Conservation (phyloP, 768 basidiomycete species). For the Suillus paluster region DNA sequence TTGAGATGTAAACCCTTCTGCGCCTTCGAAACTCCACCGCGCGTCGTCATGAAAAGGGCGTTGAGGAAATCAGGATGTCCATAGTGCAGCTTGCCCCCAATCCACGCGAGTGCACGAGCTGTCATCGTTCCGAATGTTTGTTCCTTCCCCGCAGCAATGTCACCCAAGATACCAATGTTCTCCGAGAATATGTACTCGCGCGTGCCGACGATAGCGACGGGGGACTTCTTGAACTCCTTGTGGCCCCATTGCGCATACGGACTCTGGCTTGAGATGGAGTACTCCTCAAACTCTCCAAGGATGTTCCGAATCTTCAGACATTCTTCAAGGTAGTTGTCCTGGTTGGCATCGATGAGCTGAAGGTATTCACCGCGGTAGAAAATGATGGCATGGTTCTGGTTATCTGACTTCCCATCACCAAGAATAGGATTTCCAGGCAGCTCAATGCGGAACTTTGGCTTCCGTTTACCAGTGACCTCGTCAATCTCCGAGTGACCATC, state of each 20-base stretch:
- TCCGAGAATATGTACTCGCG: constrained; percentile 99
- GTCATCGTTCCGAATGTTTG: constrained; percentile 99
- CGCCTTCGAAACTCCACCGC: constrained; percentile 98
- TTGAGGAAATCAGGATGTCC: constrained; percentile 99
- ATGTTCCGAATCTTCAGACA: constrained; percentile 99
- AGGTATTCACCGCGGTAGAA: constrained; percentile 99
- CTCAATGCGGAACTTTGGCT: constrained; percentile 97
- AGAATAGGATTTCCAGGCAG: constrained; percentile 98
- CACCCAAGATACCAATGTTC: constrained; percentile 98
- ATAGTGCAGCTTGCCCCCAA: constrained; percentile 98
- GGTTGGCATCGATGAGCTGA: constrained; percentile 99
- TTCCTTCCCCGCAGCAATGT: constrained; percentile 99
- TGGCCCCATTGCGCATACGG: constrained; percentile 97
- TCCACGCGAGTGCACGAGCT: constrained; percentile 93
- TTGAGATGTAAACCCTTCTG: constrained; percentile 98
- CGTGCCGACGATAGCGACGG: constrained; percentile 97
- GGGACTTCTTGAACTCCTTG: constrained; percentile 87
- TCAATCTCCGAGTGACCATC: constrained; percentile 98
- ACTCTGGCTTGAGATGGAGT: constrained; percentile 85
- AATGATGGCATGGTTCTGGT: constrained; percentile 99
- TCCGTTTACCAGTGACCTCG: constrained; percentile 83
- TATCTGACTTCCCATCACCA: constrained; percentile 98
- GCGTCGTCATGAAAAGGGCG: constrained; percentile 97
- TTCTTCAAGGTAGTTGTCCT: constrained; percentile 99
- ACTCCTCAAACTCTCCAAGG: constrained; percentile 97